These are phyloP conservation scores for Protomyces arabidopsidicola DNA, from an alignment of 1,139 yeast species.

Conservation along the genomic window DNA sequence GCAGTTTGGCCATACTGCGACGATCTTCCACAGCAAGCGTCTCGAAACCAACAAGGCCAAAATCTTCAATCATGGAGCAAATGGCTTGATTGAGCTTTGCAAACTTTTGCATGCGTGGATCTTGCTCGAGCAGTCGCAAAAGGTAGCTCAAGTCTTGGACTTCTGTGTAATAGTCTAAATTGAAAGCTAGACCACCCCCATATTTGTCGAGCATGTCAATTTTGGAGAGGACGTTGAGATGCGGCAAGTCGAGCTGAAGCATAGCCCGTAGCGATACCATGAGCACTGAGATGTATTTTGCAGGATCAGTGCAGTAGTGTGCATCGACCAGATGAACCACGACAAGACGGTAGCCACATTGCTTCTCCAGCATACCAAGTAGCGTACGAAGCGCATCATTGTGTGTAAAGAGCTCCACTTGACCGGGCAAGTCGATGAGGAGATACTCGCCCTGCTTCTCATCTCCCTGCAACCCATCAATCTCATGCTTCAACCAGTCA, in stretches of 20 bases:
- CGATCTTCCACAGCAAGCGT: slow-evolving; percentile 89
- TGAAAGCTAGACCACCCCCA: slow-evolving; percentile 48
- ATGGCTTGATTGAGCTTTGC: slow-evolving; percentile 70
- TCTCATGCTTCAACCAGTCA: slow-evolving; percentile 71
- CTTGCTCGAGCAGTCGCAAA: slow-evolving; percentile 65
- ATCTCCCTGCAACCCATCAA: slow-evolving; percentile 61
- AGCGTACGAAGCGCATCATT: slow-evolving; percentile 74
- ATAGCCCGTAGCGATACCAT: slow-evolving; percentile 80
- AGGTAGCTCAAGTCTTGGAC: slow-evolving; percentile 76
- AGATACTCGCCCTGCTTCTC: slow-evolving; percentile 46
- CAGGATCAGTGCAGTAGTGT: slow-evolving; percentile 76
- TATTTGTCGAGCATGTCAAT: slow-evolving; percentile 74
- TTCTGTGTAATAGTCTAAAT: slow-evolving; percentile 81
- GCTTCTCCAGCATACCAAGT: slow-evolving; percentile 57
- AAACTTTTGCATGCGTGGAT: slow-evolving; percentile 56
- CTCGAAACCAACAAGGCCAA: slow-evolving; percentile 79
- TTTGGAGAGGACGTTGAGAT: slow-evolving; percentile 84
- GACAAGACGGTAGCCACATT: slow-evolving; percentile 57
- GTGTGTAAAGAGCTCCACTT: slow-evolving; percentile 90
- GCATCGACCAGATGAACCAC: slow-evolving; percentile 86
- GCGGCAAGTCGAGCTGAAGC: slow-evolving; percentile 91
- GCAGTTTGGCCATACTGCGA: slow-evolving; percentile 70
- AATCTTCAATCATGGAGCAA: slow-evolving; percentile 80
- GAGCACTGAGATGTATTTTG: slow-evolving; percentile 82
- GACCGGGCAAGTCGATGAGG: slow-evolving; percentile 89